Percentiles rank a stretch among this genome's conserved stretches.
Evolutionary conservation across 495 filamentous ascomycete species (phyloP).

Genomic region (Glonium stellatum): DNA sequence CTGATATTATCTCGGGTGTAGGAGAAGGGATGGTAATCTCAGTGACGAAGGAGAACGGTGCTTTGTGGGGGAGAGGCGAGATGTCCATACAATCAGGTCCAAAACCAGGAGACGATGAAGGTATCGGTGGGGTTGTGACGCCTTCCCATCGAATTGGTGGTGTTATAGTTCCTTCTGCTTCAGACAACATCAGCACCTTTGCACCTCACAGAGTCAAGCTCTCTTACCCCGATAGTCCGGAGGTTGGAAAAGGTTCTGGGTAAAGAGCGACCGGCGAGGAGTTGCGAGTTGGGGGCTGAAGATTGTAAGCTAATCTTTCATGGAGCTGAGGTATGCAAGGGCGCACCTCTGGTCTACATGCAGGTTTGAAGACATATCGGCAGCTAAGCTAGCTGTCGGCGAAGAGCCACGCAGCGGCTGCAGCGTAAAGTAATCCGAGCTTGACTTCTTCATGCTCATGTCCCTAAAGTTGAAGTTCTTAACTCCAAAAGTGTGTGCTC

Average conservation of each 20-base stretch:
- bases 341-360: constrained; percentile 83
- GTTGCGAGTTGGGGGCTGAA: constrained; percentile 83
- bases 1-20: constrained; percentile 43
- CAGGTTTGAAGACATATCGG: constrained; percentile 94
- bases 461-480: constrained; percentile 68
- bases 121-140: constrained; percentile 76
- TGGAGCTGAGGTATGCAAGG: constrained; percentile 21
- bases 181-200: constrained; percentile 14
- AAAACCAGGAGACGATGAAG: constrained; percentile 71
- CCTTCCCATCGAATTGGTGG: constrained; percentile 65
- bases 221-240: constrained; percentile 65
- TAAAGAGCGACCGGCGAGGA: constrained; percentile 88
- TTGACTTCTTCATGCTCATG: constrained; percentile 58
- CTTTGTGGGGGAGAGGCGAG: constrained; percentile 89
- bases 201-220: background rate
- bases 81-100: constrained; percentile 84
- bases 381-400: constrained; percentile 79
- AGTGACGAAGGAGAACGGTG: constrained; percentile 49
- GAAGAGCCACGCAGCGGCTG: constrained; percentile 76
- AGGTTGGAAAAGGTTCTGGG: constrained; percentile 62
- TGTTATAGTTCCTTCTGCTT: constrained; percentile 65
- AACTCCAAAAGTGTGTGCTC: constrained; percentile 50
- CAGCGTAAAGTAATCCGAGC: constrained; percentile 69
- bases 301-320: constrained; percentile 22
- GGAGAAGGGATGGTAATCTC: constrained; percentile 63